A percentile compares a stretch with the other conserved stretches of the same genome.
Evolutionary conservation across 768 basidiomycete species (phyloP).

Genomic region (Solioccasus polychromus): DNA sequence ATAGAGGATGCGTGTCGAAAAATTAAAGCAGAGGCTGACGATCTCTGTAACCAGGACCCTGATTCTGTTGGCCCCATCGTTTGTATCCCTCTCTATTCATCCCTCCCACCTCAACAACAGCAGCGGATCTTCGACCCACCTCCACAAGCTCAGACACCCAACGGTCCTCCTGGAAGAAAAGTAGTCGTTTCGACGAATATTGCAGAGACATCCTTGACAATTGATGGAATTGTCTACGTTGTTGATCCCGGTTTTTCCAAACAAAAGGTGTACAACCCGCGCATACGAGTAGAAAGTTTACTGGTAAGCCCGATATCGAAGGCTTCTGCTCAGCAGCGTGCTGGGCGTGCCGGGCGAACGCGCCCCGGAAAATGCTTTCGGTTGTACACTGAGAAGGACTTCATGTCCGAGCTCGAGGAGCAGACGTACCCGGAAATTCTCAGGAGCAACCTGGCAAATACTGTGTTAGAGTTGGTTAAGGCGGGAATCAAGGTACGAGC

Average conservation of each 20-base stretch:
- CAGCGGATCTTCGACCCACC: slow-evolving; percentile 95
- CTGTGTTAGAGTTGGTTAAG: slow-evolving; percentile 91
- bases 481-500: slow-evolving; percentile 75
- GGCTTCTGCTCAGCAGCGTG: slow-evolving; percentile 92
- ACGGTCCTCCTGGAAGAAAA: slow-evolving; percentile 86
- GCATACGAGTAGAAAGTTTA: slow-evolving; percentile 92
- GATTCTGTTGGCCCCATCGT: slow-evolving; percentile 79
- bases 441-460: slow-evolving; percentile 89
- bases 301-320: slow-evolving; percentile 95
- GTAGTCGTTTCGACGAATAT: slow-evolving; percentile 96
- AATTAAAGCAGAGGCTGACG: slow-evolving; percentile 88
- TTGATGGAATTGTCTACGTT: slow-evolving; percentile 99
- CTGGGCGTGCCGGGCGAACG: slow-evolving; percentile 95
- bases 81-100: slow-evolving; percentile 94
- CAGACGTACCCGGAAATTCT: slow-evolving; percentile 98
- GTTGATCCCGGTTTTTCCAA: slow-evolving; percentile 98
- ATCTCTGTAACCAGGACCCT: slow-evolving; percentile 67
- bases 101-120: slow-evolving; percentile 90
- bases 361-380: slow-evolving; percentile 97
- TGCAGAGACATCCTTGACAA: slow-evolving; percentile 95
- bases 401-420: slow-evolving; percentile 92
- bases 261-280: slow-evolving; percentile 97
- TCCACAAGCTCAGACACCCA: slow-evolving; percentile 56
- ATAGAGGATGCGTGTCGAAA: slow-evolving; percentile 96
- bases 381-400: slow-evolving; percentile 95